Percentiles rank a stretch among this genome's conserved stretches.
Evolutionary conservation across 2,329 filamentous ascomycete species (phyloP).

Genomic region (Beauveria caledonica): DNA sequence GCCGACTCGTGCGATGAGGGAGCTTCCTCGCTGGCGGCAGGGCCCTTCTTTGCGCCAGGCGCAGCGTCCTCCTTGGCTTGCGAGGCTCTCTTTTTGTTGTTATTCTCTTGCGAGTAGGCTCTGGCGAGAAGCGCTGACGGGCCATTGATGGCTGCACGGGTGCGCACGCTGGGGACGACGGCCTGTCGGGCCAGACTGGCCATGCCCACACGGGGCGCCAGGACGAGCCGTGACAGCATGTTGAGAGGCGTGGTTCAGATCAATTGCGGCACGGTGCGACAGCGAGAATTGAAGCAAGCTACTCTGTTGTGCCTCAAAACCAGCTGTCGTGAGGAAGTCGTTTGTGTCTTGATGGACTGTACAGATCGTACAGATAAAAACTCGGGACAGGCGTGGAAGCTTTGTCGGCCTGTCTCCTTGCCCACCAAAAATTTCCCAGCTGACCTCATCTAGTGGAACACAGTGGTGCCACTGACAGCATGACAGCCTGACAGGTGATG

Average conservation of each 20-base stretch:
- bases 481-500: no score
- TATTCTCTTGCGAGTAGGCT: conserved; percentile 13
- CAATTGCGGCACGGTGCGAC: not conserved
- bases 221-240: conserved; percentile 17
- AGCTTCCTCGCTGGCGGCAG: not conserved
- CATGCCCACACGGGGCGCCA: conserved; percentile 11
- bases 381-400: not conserved
- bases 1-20: conserved; percentile 1
- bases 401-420: conserved; percentile 1
- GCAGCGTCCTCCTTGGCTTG: conserved; percentile 11
- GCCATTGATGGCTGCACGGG: conserved; percentile 3
- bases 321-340: not conserved
- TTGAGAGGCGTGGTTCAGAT: conserved; percentile 5
- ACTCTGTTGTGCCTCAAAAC: not conserved
- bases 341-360: not conserved
- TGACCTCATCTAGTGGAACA: conserved; percentile 11
- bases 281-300: not conserved
- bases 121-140: conserved; percentile 13
- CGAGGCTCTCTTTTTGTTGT: conserved; percentile 4
- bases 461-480: not conserved
- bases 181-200: conserved; percentile 16
- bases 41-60: conserved; percentile 1
- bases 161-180: conserved; percentile 9
- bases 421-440: conserved; percentile 12
- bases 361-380: not conserved